Percentiles rank a stretch among this genome's conserved stretches.
phyloP scores from a whole-genome alignment of 768 basidiomycete genomes.

The Polyporus arcularius region DNA sequence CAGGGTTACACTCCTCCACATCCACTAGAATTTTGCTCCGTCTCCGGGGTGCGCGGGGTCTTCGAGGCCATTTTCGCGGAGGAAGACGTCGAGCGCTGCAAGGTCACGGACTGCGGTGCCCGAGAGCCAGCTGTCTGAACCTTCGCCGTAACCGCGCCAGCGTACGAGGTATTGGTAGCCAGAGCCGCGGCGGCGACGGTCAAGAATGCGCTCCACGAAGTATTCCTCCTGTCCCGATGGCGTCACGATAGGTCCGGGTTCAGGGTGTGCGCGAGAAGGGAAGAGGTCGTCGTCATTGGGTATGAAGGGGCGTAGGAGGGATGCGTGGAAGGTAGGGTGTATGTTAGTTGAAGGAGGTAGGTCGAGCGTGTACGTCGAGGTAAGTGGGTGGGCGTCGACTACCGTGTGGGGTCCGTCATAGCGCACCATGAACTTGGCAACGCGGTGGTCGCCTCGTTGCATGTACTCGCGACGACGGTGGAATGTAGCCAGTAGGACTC shows the following conservation, averaged over 20 bases:
- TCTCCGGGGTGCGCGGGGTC: too few relatives aligned
- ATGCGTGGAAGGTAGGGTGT: slow-evolving; percentile 19
- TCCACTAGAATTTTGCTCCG: too few relatives aligned
- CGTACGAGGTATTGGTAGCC: slow-evolving; percentile 6
- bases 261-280: not conserved
- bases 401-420: too few relatives aligned
- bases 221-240: slow-evolving; percentile 11
- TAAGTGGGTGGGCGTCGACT: too few relatives aligned
- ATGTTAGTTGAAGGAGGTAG: not conserved
- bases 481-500: too few relatives aligned
- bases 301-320: not conserved
- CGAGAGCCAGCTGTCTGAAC: not conserved
- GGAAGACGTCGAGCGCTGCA: too few relatives aligned
- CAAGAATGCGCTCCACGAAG: slow-evolving; percentile 15
- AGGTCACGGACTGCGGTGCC: too few relatives aligned
- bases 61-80: too few relatives aligned
- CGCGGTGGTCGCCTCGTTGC: too few relatives aligned
- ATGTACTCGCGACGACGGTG: too few relatives aligned
- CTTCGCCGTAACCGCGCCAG: slow-evolving; percentile 1
- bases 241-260: slow-evolving; percentile 11
- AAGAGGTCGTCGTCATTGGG: slow-evolving; percentile 19
- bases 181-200: not conserved
- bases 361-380: not conserved
- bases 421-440: too few relatives aligned
- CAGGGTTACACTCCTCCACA: too few relatives aligned